Conservation (phyloP, 345 rosid genomes). For the Camelina sativa region DNA sequence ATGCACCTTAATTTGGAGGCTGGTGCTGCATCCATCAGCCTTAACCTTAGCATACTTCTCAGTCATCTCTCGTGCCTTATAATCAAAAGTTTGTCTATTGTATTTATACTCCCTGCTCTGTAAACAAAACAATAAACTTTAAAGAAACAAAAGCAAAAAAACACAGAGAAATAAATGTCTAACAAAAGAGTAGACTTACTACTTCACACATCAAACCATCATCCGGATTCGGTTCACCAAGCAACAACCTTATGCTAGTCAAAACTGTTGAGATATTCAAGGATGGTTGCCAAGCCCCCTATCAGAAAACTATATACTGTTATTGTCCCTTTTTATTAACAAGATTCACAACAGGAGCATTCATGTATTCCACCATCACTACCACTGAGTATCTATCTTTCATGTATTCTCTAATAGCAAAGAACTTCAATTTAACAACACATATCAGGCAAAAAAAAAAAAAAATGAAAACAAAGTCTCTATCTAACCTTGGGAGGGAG, state of each 20-base stretch:
- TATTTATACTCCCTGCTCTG: constrained; percentile 89
- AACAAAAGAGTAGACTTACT: constrained; percentile 49
- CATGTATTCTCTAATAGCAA: neutral
- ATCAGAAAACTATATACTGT: constrained; percentile 21
- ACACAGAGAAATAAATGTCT: neutral
- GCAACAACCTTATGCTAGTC: constrained; percentile 67
- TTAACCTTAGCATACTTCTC: constrained; percentile 63
- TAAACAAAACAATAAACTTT: neutral
- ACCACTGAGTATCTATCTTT: neutral
- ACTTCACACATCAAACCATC: constrained; percentile 86
- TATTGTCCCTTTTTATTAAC: constrained; percentile 21
- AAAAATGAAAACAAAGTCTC: no score
- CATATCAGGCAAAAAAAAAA: no score
- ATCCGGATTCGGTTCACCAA: constrained; percentile 84
- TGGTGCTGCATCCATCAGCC: constrained; percentile 41
- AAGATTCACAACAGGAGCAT: no score
- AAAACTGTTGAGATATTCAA: constrained; percentile 80
- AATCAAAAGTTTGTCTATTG: constrained; percentile 72
- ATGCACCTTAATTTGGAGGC: constrained; percentile 34
- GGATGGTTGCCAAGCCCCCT: constrained; percentile 97
- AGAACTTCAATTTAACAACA: no score
- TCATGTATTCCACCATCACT: neutral
- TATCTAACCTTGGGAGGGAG: constrained; percentile 79
- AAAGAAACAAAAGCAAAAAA: neutral
- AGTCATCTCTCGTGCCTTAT: constrained; percentile 71